These are phyloP conservation scores for Yamadazyma membranifaciens DNA, from an alignment of 1,139 yeast genomes.

Conservation along the genomic window DNA sequence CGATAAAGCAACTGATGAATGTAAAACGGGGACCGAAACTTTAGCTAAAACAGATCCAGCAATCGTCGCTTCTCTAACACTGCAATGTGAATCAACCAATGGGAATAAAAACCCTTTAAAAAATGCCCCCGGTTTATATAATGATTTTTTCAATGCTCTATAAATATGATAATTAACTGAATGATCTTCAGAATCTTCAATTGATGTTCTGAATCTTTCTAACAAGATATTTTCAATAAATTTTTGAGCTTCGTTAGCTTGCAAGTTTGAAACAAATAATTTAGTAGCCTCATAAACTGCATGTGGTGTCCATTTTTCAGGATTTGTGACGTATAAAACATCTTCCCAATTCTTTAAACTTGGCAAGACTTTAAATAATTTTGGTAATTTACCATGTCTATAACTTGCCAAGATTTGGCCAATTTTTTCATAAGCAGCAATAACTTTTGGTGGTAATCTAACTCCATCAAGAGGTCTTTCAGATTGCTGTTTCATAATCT, in stretches of 20 bases:
- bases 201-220: constrained; percentile 80
- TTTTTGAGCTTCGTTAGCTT: constrained; percentile 84
- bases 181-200: constrained; percentile 72
- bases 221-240: constrained; percentile 74
- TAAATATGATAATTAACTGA: constrained; percentile 86
- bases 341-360: constrained; percentile 94
- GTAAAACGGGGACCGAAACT: constrained; percentile 90
- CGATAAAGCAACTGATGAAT: constrained; percentile 92
- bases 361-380: constrained; percentile 91
- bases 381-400: constrained; percentile 94
- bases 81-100: constrained; percentile 76
- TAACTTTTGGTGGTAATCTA: constrained; percentile 89
- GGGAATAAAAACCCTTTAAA: constrained; percentile 96
- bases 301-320: constrained; percentile 94
- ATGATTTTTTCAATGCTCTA: constrained; percentile 85
- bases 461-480: constrained; percentile 51
- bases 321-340: constrained; percentile 86
- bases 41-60: constrained; percentile 89
- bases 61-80: constrained; percentile 91
- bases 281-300: constrained; percentile 95
- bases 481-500: constrained; percentile 30
- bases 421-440: constrained; percentile 88
- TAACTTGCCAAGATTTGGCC: constrained; percentile 88
- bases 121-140: constrained; percentile 96
- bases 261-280: constrained; percentile 84